Percentiles rank a stretch among this genome's conserved stretches.
Conservation (phyloP, 352 stramenopile genomes). For the Phytophthora podocarpi region DNA sequence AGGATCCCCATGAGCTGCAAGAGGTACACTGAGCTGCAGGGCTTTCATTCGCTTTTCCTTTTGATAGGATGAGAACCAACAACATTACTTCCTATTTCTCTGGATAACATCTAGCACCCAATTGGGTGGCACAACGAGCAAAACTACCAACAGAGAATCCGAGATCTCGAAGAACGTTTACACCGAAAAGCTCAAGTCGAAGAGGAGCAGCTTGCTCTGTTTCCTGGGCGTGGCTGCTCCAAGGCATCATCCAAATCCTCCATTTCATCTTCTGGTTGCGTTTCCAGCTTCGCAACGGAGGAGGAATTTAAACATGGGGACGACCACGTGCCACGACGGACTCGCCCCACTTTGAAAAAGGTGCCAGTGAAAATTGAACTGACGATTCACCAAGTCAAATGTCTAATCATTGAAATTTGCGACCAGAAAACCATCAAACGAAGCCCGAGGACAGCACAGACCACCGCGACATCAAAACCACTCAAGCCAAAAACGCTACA, state of each 20-base stretch:
- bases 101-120: conserved; percentile 4
- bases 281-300: conserved; percentile 11
- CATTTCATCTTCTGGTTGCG: conserved; percentile 12
- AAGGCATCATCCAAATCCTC: conserved; percentile 17
- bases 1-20: not conserved
- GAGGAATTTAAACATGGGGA: conserved; percentile 1
- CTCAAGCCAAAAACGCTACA: conserved; percentile 12
- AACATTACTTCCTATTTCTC: not conserved
- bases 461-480: conserved; percentile 2
- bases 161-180: conserved; percentile 36
- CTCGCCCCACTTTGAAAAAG: conserved; percentile 15
- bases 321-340: conserved; percentile 3
- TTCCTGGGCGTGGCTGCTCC: conserved; percentile 15
- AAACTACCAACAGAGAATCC: conserved; percentile 30
- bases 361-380: not conserved
- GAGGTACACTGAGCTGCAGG: no score
- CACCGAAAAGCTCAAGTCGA: conserved; percentile 30
- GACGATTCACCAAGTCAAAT: not conserved
- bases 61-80: no score
- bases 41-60: no score
- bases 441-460: conserved; percentile 20
- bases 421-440: conserved; percentile 19
- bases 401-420: not conserved
- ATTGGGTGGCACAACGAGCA: conserved; percentile 25
- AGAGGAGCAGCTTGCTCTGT: conserved; percentile 36